Evolutionary conservation across 2,329 filamentous ascomycete species (phyloP).

Genomic region (Neopestalotiopsis sp.): DNA sequence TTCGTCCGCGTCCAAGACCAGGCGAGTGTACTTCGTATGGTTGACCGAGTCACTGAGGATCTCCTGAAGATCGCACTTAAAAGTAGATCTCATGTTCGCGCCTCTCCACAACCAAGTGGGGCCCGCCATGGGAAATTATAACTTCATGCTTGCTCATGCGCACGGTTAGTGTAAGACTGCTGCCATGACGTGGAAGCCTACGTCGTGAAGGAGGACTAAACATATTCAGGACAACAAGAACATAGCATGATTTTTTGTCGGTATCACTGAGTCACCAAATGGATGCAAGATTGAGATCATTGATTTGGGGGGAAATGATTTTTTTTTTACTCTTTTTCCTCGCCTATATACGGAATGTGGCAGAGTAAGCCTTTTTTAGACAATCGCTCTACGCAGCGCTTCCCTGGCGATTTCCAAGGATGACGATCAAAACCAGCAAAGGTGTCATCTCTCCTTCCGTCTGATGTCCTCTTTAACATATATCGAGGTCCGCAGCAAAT

Average conservation of each 20-base stretch:
- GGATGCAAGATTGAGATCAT: not conserved
- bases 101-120: not conserved
- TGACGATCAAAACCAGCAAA: slow-evolving; percentile 14
- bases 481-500: slow-evolving; percentile 14
- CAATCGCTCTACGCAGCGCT: not conserved
- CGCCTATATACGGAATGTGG: slow-evolving; percentile 21
- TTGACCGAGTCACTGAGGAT: not conserved
- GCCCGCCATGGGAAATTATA: not conserved
- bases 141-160: not conserved
- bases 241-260: not conserved
- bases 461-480: not conserved
- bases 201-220: not conserved
- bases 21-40: not conserved
- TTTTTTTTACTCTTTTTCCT: slow-evolving; percentile 6
- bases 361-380: slow-evolving; percentile 13
- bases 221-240: not conserved
- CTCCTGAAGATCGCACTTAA: not conserved
- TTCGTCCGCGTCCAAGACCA: too few species aligned
- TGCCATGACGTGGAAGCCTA: not conserved
- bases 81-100: not conserved
- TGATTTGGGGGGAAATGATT: not conserved
- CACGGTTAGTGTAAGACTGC: not conserved
- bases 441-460: slow-evolving; percentile 9
- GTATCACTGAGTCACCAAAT: not conserved
- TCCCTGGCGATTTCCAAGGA: slow-evolving; percentile 3